These are phyloP conservation scores for Casuarina cunninghamiana DNA, from an alignment of 306 rosid species.

Conservation along the genomic window DNA sequence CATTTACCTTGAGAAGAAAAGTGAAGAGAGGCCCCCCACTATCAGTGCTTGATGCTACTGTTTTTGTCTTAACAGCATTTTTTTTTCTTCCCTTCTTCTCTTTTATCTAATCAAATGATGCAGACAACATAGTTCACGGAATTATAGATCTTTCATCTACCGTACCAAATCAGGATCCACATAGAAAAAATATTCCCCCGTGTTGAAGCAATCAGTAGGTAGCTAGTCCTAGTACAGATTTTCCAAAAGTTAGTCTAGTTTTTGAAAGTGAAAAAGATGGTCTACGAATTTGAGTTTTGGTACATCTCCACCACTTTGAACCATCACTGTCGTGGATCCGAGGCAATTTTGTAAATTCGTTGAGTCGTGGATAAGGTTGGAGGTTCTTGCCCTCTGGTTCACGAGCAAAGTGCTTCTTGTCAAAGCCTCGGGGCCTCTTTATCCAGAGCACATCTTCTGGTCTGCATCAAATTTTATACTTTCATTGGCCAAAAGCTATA, in stretches of 20 bases:
- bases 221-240: neutral
- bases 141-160: neutral
- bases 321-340: neutral
- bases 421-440: slow-evolving; percentile 18
- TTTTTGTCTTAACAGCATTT: neutral
- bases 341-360: slow-evolving; percentile 1
- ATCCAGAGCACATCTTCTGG: slow-evolving; percentile 21
- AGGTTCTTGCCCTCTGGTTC: slow-evolving; percentile 7
- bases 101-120: neutral
- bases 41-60: neutral
- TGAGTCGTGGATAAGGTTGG: slow-evolving; percentile 25
- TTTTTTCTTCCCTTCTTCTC: too few species aligned
- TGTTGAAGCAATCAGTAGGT: neutral
- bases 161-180: neutral
- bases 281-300: slow-evolving; percentile 6
- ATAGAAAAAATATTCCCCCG: neutral
- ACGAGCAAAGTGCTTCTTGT: slow-evolving; percentile 19
- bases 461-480: slow-evolving; percentile 12
- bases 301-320: slow-evolving; percentile 17
- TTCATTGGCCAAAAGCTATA: neutral
- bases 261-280: slow-evolving; percentile 6
- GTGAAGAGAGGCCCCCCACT: neutral
- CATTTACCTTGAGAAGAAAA: neutral
- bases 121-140: neutral
- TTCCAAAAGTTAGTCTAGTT: slow-evolving; percentile 13